These are phyloP conservation scores for Trametes cingulata DNA, from an alignment of 768 basidiomycete genomes.

Conservation along the genomic window DNA sequence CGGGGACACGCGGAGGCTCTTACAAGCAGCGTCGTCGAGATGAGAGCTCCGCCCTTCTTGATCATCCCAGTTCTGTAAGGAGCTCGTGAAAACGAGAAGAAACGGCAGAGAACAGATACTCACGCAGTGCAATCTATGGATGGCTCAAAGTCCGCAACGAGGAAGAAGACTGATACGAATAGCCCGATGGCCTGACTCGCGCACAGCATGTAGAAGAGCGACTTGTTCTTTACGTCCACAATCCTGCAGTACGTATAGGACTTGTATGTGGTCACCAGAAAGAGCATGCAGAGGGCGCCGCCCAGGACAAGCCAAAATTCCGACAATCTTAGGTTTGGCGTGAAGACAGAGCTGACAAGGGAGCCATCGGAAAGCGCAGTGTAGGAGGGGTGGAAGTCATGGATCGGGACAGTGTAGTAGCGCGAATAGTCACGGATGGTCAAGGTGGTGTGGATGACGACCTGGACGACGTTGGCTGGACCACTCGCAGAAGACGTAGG, in stretches of 20 bases:
- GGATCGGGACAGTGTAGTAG: constrained; percentile 45
- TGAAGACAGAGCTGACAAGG: constrained; percentile 49
- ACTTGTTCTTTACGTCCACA: constrained; percentile 58
- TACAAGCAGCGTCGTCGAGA: constrained; percentile 30
- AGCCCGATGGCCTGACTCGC: constrained; percentile 56
- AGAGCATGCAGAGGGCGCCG: constrained; percentile 52
- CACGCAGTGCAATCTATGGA: constrained; percentile 49
- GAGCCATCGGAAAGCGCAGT: constrained; percentile 55
- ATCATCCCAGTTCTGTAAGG: constrained; percentile 17
- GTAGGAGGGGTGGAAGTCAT: constrained; percentile 45
- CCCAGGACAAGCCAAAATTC: constrained; percentile 47
- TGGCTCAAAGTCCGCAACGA: constrained; percentile 48
- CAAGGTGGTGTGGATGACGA: constrained; percentile 51
- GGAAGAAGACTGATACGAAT: constrained; percentile 42
- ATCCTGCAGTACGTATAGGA: constrained; percentile 53
- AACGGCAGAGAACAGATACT: constrained; percentile 44
- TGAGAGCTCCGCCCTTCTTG: constrained; percentile 16
- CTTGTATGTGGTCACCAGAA: constrained; percentile 52
- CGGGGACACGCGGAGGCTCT: neutral
- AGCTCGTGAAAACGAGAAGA: neutral
- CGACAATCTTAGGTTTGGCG: constrained; percentile 42
- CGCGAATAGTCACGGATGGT: constrained; percentile 48
- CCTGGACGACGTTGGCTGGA: constrained; percentile 44
- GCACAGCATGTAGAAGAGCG: constrained; percentile 57
- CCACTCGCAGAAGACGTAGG: constrained; percentile 1